phyloP scores from a whole-genome alignment of 2,329 filamentous ascomycete genomes.

The Paraconiothyrium sp. region DNA sequence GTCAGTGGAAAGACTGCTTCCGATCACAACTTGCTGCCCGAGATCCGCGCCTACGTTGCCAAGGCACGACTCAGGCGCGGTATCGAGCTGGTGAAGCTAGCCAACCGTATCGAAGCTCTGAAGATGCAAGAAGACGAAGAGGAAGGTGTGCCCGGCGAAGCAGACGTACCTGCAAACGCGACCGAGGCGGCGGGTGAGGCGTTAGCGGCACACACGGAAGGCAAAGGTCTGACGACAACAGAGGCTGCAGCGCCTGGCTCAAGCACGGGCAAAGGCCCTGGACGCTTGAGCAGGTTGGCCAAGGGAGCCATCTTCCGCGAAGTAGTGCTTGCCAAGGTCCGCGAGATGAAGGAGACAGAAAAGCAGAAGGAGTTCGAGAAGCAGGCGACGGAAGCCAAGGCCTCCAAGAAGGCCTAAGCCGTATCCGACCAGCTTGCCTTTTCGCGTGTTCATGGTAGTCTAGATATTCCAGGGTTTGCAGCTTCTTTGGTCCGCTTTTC shows the following conservation, averaged over 20 bases:
- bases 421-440: neutral
- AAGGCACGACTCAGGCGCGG: constrained; percentile 90
- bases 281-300: constrained; percentile 66
- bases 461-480: constrained; percentile 3
- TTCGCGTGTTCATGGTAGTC: constrained; percentile 3
- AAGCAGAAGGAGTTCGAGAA: constrained; percentile 74
- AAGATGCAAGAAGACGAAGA: constrained; percentile 93
- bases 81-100: constrained; percentile 94
- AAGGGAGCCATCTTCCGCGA: constrained; percentile 87
- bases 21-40: constrained; percentile 96
- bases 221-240: constrained; percentile 41
- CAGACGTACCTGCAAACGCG: constrained; percentile 70
- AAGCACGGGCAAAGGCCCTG: constrained; percentile 52
- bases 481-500: constrained; percentile 12
- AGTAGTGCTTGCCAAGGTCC: constrained; percentile 91
- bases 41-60: constrained; percentile 93
- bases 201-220: constrained; percentile 43
- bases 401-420: constrained; percentile 34
- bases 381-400: constrained; percentile 57
- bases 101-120: constrained; percentile 93
- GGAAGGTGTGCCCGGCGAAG: constrained; percentile 68
- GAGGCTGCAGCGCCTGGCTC: constrained; percentile 26
- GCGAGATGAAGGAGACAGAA: constrained; percentile 89
- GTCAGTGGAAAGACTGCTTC: constrained; percentile 89
- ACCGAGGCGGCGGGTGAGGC: constrained; percentile 64